phyloP scores from a whole-genome alignment of 2,329 filamentous ascomycete genomes.

The Elsinoe necatrix region DNA sequence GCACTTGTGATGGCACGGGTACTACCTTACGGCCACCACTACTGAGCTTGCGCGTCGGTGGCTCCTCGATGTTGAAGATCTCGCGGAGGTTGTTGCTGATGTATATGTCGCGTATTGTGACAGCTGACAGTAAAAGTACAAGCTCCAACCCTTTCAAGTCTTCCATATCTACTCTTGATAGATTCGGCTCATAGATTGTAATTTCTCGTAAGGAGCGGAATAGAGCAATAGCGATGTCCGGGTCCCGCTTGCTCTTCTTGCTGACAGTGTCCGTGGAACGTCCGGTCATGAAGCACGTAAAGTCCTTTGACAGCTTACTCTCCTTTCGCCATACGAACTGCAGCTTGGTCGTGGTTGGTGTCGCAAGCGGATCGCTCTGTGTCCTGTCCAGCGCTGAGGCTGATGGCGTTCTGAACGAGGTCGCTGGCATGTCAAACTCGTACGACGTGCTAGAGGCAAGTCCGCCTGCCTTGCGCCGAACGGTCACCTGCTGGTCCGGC shows the following conservation, averaged over 20 bases:
- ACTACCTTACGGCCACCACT: slow-evolving; percentile 23
- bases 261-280: slow-evolving; percentile 57
- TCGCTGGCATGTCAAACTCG: slow-evolving; percentile 87
- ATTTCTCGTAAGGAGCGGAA: slow-evolving; percentile 69
- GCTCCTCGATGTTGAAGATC: slow-evolving; percentile 64
- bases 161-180: slow-evolving; percentile 83
- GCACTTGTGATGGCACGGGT: slow-evolving; percentile 21
- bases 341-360: slow-evolving; percentile 56
- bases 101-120: slow-evolving; percentile 55
- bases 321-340: slow-evolving; percentile 87
- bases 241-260: slow-evolving; percentile 75
- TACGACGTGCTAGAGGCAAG: slow-evolving; percentile 76
- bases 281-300: slow-evolving; percentile 80
- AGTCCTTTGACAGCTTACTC: slow-evolving; percentile 73
- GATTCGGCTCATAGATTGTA: slow-evolving; percentile 88
- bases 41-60: slow-evolving; percentile 23
- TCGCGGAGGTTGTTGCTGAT: slow-evolving; percentile 56
- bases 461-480: slow-evolving; percentile 63
- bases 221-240: slow-evolving; percentile 89
- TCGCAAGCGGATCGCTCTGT: slow-evolving; percentile 50
- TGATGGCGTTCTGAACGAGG: slow-evolving; percentile 73
- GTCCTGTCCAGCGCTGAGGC: slow-evolving; percentile 68
- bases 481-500: slow-evolving; percentile 70
- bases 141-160: slow-evolving; percentile 90
- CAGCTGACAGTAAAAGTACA: slow-evolving; percentile 55